Evolutionary conservation across 2,329 filamentous ascomycete species (phyloP).

Genomic region (Penicillium sp.): DNA sequence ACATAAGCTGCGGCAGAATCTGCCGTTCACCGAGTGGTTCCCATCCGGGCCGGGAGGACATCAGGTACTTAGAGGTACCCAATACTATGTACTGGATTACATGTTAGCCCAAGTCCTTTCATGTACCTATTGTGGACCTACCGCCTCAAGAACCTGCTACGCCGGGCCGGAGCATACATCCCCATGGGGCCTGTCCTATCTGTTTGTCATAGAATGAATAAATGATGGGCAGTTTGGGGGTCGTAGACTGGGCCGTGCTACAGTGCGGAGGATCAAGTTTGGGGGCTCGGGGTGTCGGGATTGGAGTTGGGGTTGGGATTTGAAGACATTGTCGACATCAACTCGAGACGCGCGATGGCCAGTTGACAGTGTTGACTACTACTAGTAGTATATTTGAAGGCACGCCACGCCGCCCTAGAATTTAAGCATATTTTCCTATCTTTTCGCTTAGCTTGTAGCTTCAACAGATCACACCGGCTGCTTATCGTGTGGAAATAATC

Average conservation of each 20-base stretch:
- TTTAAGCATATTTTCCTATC: background rate
- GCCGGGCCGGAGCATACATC: constrained; percentile 1
- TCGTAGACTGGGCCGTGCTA: background rate
- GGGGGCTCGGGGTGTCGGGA: background rate
- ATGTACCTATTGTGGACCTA: background rate
- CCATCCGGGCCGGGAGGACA: background rate
- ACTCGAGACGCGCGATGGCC: background rate
- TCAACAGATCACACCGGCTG: background rate
- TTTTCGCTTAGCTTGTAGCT: background rate
- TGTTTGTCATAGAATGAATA: constrained; percentile 2
- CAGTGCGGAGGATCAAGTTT: background rate
- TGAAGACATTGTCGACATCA: background rate
- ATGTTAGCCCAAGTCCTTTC: background rate
- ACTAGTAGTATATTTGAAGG: background rate
- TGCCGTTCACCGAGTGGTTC: background rate
- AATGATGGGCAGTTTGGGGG: background rate
- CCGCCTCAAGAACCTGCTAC: background rate
- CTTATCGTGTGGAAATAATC: background rate
- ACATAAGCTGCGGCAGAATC: background rate
- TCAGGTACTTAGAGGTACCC: background rate
- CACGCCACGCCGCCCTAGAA: background rate
- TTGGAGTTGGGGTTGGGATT: background rate
- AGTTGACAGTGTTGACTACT: background rate
- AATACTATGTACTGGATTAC: fast-evolving
- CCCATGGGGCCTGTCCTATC: constrained; percentile 2